Conservation (phyloP, 2,329 filamentous ascomycete genomes). For the Aspergillus texensis region DNA sequence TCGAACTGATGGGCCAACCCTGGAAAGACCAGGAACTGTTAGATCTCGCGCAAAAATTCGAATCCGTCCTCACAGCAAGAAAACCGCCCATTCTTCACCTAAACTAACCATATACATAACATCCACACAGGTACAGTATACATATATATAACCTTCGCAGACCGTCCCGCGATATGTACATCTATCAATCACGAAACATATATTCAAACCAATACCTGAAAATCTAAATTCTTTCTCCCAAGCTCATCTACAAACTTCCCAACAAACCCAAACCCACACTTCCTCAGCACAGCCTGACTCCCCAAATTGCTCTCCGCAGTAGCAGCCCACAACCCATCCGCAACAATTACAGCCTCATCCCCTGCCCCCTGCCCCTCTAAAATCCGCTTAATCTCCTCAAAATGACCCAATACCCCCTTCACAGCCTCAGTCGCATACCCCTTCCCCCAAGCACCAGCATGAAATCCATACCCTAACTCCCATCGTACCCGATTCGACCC, state of each 20-base stretch:
- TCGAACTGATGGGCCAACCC: conserved; percentile 63
- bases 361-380: conserved; percentile 39
- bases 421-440: conserved; percentile 63
- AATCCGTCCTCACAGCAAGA: conserved; percentile 23
- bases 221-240: conserved; percentile 12
- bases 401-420: conserved; percentile 47
- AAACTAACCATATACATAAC: not conserved
- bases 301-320: conserved; percentile 53
- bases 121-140: not conserved
- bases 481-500: conserved; percentile 1
- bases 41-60: conserved; percentile 56
- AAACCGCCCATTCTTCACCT: not conserved
- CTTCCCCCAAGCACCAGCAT: conserved; percentile 56
- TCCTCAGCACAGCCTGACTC: conserved; percentile 59
- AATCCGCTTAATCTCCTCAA: not conserved
- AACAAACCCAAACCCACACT: conserved; percentile 36
- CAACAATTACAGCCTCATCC: conserved; percentile 1
- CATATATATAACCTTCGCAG: not conserved
- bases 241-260: conserved; percentile 13
- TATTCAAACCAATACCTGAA: conserved; percentile 1
- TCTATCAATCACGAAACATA: not conserved
- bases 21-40: conserved; percentile 60
- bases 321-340: conserved; percentile 45
- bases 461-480: conserved; percentile 62
- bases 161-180: not conserved